Evolutionary conservation across 306 rosid species (phyloP), one percentile per base, ranked within the genome.

Genomic region (Lablab purpureus): DNA sequence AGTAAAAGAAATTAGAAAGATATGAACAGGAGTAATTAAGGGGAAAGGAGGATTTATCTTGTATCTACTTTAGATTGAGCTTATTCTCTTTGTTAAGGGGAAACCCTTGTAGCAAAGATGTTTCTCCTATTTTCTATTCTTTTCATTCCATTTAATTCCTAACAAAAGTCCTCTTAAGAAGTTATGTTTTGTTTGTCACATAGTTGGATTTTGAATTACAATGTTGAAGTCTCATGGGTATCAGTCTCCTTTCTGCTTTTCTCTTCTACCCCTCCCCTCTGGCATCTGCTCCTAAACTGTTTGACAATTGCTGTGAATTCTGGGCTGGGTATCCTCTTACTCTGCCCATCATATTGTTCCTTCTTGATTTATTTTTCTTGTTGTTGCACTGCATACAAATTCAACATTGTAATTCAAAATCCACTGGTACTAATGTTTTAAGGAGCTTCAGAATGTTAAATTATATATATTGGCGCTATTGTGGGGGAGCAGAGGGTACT

Each of bases 171-270:
- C 13, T 70, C 69, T 18, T 41, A 2, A 21, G 45, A 27, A 34
- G 32, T 45, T 69, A 30, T 63, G 51, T 34, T 63, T 49, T 40
- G 17, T 40, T 73, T 62, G 45, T 67, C 54, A 36, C 28, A 9
- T 34, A 62, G 21, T 73, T 77, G 56, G 67, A 45, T 66, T 23
- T 78, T 79, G 68, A 30, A 30, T 67, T 67, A 25, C 45, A 50
- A n/a, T 25, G 77, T 59, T 81, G 71, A 66, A 32, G 64, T 77
- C 45, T 27, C 58, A 5, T 17, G 19, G 28, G 18, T 41, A 60
- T 58, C 40, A 34, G 67, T 69, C 40, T 32, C 36, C 34, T 34
- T 71, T 50, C 28, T 27, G 13, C 10, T 52, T 70, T 67, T 62
- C 51, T 67, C 19, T 18, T 62, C 68, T 50, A 8, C 22, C 15